Evolutionary conservation across 441 rosid genomes (phyloP), one percentile per base, ranked within the genome.

Genomic region (Gossypium lobatum): DNA sequence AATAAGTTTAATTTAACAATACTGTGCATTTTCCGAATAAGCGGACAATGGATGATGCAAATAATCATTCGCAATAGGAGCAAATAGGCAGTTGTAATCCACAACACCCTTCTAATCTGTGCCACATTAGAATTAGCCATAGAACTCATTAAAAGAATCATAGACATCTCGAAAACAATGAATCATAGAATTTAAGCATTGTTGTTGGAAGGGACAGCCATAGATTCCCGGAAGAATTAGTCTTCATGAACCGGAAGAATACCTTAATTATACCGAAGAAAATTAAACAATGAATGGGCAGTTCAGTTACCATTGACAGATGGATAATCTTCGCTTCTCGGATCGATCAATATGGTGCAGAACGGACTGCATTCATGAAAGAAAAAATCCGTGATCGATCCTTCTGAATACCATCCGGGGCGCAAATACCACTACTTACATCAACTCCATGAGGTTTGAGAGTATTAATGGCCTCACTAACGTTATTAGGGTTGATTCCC

Each of bases 71-170:
- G 34, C 34, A 28, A 28, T 28, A 28, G 34, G 6, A 28, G 6
- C 34, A 28, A 28, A 28, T 28, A 28, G 34, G 34, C 34, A 28
- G 4, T 4, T 28, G 34, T 28, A 28, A 28, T 28, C 34, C 34
- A 28, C 34, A 28, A 28, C 34, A 28, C 34, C 34, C 34, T 28
- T 28, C 34, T 28, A 28, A 4, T 28, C 34, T 28, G 34, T 28
- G 6, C 34, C 34, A 28, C 34, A 28, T 28, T 28, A 92, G 98
- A 82, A 92, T 93, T 55, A 93, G 98, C 79, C 98, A 93, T 65
- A 90, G 91, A 76, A 92, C 97, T 72, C 98, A 93, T 74, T 96
- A 92, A 78, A 93, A 92, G 81, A 92, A 92, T 82, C 95, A 92
- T 75, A 96, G 98, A 26, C 98, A 92, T 78, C 95, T 87, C 17